phyloP scores from a whole-genome alignment of 1,139 yeast species.

The Scheffersomyces titani region DNA sequence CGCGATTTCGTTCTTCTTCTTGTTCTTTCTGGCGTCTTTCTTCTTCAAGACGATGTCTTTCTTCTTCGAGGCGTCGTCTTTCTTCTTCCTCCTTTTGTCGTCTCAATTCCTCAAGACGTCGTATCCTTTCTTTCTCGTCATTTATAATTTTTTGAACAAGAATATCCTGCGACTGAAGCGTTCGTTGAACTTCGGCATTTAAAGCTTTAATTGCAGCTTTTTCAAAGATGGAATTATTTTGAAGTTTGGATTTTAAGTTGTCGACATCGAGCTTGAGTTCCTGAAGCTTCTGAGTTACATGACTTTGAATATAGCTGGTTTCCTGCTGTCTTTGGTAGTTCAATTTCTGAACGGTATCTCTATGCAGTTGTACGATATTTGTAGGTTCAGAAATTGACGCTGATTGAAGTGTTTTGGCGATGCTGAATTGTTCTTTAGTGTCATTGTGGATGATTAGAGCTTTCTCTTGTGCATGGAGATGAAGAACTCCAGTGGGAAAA shows the following conservation, averaged over 20 bases:
- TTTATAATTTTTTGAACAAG: slow-evolving; percentile 5
- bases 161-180: slow-evolving; percentile 1
- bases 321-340: background rate
- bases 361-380: background rate
- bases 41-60: slow-evolving; percentile 14
- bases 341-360: background rate
- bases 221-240: background rate
- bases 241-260: background rate
- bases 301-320: background rate
- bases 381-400: background rate
- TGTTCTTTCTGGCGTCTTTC: slow-evolving; percentile 5
- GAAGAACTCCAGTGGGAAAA: background rate
- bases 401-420: background rate
- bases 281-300: background rate
- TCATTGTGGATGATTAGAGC: background rate
- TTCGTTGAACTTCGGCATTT: slow-evolving; percentile 3
- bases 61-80: slow-evolving; percentile 2
- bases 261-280: background rate
- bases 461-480: background rate
- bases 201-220: background rate
- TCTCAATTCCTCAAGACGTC: slow-evolving; percentile 3
- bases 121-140: slow-evolving; percentile 6
- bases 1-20: slow-evolving; percentile 8
- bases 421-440: background rate
- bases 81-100: slow-evolving; percentile 1